Evolutionary conservation across 1,139 yeast genomes (phyloP), one percentile per base, ranked within the genome.

Genomic region (Tardiomyces digboiensis): DNA sequence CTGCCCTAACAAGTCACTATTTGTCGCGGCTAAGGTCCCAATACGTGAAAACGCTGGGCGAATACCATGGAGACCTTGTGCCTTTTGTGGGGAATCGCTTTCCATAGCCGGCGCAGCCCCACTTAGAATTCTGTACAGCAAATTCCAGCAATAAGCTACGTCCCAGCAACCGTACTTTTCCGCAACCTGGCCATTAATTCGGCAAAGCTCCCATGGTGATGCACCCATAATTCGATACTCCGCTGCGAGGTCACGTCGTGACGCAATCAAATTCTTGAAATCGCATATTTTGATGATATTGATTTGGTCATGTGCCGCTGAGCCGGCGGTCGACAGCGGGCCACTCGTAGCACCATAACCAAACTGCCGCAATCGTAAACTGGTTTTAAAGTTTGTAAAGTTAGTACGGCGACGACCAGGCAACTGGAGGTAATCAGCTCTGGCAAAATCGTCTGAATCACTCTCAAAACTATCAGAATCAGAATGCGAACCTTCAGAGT

Each of bases 71-170:
- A n/a, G n/a, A n/a, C n/a, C n/a, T n/a, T n/a, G n/a, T n/a, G n/a
- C n/a, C n/a, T n/a, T n/a, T n/a, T n/a, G n/a, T n/a, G n/a, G n/a
- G n/a, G n/a, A n/a, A n/a, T n/a, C n/a, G n/a, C n/a, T n/a, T n/a
- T n/a, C n/a, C n/a, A n/a, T n/a, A n/a, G n/a, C n/a, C n/a, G n/a
- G n/a, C n/a, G n/a, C n/a, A n/a, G n/a, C 33, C 16, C 33, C 33
- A 16, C 14, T 26, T 6, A 33, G 37, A 14, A 33, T 33, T 10
- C 19, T 3, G 18, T 12, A 56, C 2, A 63, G 42, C n/a, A 88
- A 65, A 46, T 70, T 74, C 97, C 97, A 89, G 37, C 86, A 81
- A 50, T 82, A 81, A 14, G 85, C 79, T 5, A 85, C 70, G 26
- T 80, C 88, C 3, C 62, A 62, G 40, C 75, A 72, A 0, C 84